Conservation (phyloP, 495 filamentous ascomycete genomes). For the Podospora pseudoanserina region DNA sequence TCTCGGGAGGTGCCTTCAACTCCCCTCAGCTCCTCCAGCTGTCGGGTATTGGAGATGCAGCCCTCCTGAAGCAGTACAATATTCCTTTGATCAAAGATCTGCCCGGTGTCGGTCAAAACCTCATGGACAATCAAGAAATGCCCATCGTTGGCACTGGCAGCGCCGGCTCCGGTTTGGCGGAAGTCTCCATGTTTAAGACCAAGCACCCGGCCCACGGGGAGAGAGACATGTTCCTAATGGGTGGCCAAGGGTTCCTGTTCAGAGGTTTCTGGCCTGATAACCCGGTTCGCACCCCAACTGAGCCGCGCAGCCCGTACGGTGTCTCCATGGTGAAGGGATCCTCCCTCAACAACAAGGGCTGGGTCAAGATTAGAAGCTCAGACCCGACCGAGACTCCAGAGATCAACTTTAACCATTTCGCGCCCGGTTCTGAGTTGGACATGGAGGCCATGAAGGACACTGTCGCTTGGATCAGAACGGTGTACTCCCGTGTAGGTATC, state of each 20-base stretch:
- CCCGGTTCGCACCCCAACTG: slow-evolving; percentile 26
- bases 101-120: slow-evolving; percentile 57
- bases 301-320: slow-evolving; percentile 30
- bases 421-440: slow-evolving; percentile 28
- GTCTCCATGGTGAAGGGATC: slow-evolving; percentile 39
- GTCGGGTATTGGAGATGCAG: slow-evolving; percentile 26
- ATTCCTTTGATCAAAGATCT: slow-evolving; percentile 52
- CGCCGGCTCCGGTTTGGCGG: slow-evolving; percentile 26
- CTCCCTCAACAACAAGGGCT: slow-evolving; percentile 34
- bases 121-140: slow-evolving; percentile 62
- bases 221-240: slow-evolving; percentile 41
- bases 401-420: slow-evolving; percentile 41
- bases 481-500: slow-evolving; percentile 31
- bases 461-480: slow-evolving; percentile 32
- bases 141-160: slow-evolving; percentile 34
- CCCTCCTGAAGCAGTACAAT: slow-evolving; percentile 6
- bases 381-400: slow-evolving; percentile 37
- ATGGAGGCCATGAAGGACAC: slow-evolving; percentile 39
- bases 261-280: slow-evolving; percentile 40
- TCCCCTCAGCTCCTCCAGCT: slow-evolving; percentile 50
- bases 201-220: slow-evolving; percentile 35
- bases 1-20: slow-evolving; percentile 41
- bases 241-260: slow-evolving; percentile 37
- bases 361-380: slow-evolving; percentile 31
- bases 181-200: slow-evolving; percentile 36